A percentile compares a stretch with the other conserved stretches of the same genome.
These are phyloP conservation scores for Lizonia empirigonia DNA, from an alignment of 2,329 filamentous ascomycete genomes.

Conservation along the genomic window DNA sequence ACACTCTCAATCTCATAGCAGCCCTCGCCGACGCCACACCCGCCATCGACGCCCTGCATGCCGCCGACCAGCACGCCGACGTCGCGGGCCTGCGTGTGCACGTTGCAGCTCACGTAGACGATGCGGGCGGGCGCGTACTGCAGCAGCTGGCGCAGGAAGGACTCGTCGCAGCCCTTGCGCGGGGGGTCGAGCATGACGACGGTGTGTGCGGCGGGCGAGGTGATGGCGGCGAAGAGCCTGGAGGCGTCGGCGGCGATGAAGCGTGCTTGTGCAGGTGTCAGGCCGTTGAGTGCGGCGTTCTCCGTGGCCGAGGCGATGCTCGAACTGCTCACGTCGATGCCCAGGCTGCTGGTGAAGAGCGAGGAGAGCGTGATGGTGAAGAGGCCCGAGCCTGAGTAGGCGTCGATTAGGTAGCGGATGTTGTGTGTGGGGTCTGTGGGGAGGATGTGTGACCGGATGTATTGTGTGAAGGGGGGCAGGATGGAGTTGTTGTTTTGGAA, in stretches of 20 bases:
- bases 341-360: slow-evolving; percentile 78
- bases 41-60: slow-evolving; percentile 50
- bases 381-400: slow-evolving; percentile 95
- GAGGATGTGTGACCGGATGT: slow-evolving; percentile 80
- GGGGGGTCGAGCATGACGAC: slow-evolving; percentile 97
- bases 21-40: slow-evolving; percentile 46
- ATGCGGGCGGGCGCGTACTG: slow-evolving; percentile 77
- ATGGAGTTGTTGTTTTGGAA: slow-evolving; percentile 99
- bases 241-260: slow-evolving; percentile 91
- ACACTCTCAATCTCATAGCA: slow-evolving; percentile 87
- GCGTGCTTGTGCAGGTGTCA: slow-evolving; percentile 69
- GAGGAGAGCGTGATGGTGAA: slow-evolving; percentile 93
- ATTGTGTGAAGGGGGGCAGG: slow-evolving; percentile 81
- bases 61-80: slow-evolving; percentile 86
- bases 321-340: slow-evolving; percentile 84
- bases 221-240: slow-evolving; percentile 77
- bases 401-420: slow-evolving; percentile 90
- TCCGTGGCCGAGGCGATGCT: slow-evolving; percentile 78
- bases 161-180: slow-evolving; percentile 87
- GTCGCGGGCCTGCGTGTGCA: slow-evolving; percentile 95
- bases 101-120: slow-evolving; percentile 96
- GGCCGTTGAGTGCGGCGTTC: slow-evolving; percentile 79
- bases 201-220: slow-evolving; percentile 78
- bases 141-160: slow-evolving; percentile 82
- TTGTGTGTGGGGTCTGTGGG: slow-evolving; percentile 48